Base-by-base conservation (phyloP, 768 basidiomycete genomes). In the Heimioporus sp. region DNA sequence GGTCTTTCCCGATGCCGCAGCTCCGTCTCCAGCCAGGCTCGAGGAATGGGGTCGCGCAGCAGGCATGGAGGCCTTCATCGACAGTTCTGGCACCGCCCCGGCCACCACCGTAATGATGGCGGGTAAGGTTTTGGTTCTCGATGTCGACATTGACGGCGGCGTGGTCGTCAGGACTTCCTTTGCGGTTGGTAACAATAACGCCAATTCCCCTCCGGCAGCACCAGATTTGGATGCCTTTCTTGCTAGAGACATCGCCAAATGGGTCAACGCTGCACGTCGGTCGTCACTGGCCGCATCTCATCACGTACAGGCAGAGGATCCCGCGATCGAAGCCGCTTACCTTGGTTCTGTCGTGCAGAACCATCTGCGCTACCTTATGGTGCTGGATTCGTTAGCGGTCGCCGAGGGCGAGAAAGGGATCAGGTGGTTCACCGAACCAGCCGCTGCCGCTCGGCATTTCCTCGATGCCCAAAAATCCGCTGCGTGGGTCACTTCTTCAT, bases 111-210 rank as follows among this genome's bases (percentile, higher is more conserved):
- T 89, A 36, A 77, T 85, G 17, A 77, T 90, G 35, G 90, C 83
- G 4, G 90, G 90, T 2, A 89, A 89, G 65, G 82, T 90, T n/a
- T 72, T 92, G 10, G 88, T 91, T 32, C 70, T 91, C 48, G 90
- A 92, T 63, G 76, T 90, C 52, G 85, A 88, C 58, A 79, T 92
- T 55, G 67, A 70, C 12, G 67, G 60, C 43, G 53, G 54, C 24
- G 76, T 78, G 0, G 78, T 73, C 37, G 80, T 89, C 58, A 91
- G 88, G 65, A 87, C 85, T 2, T 83, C 87, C 9, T 90, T 87
- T 65, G 90, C 87, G 1, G 75, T 81, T 30, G 62, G 68, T 21
- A 67, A 72, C 32, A 69, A 74, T n/a, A 75, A 72, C 40, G 71
- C 78, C 3, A 79, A 72, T 34, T 77, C 78, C 6, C 46, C 66